phyloP scores from a whole-genome alignment of 2,329 filamentous ascomycete species.

The Calonectria ilicicola region DNA sequence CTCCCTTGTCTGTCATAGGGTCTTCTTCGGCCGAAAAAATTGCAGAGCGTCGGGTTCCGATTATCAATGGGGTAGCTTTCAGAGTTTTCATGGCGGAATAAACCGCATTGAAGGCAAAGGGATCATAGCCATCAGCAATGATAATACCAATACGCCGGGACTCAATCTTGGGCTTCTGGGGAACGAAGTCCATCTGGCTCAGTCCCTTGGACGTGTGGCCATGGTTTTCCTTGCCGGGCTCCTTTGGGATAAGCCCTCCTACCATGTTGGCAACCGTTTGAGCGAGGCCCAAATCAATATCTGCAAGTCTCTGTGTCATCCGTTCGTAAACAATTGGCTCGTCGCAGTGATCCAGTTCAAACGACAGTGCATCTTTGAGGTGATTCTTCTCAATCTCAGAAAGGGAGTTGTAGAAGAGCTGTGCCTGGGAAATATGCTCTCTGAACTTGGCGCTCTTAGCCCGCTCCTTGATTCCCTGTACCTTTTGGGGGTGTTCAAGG shows the following conservation, averaged over 20 bases:
- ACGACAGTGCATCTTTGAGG: conserved; percentile 77
- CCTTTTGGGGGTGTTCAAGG: conserved; percentile 71
- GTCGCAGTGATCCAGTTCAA: conserved; percentile 86
- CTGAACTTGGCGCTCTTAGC: conserved; percentile 79
- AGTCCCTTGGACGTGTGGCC: conserved; percentile 76
- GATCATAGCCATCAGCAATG: conserved; percentile 82
- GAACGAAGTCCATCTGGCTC: conserved; percentile 76
- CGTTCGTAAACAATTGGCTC: conserved; percentile 81
- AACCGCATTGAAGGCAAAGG: conserved; percentile 72
- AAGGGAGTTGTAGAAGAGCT: conserved; percentile 86
- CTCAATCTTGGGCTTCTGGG: conserved; percentile 73
- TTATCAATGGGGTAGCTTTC: conserved; percentile 77
- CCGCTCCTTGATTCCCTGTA: conserved; percentile 78
- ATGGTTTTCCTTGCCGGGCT: conserved; percentile 68
- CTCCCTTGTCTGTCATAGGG: conserved; percentile 62
- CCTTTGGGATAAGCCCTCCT: conserved; percentile 70
- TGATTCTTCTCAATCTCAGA: conserved; percentile 77
- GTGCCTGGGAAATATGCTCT: conserved; percentile 82
- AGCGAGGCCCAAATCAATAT: conserved; percentile 79
- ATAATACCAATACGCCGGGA: conserved; percentile 79
- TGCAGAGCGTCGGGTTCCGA: conserved; percentile 74
- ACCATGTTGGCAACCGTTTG: conserved; percentile 77
- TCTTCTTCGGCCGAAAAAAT: conserved; percentile 73
- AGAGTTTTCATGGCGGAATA: conserved; percentile 72
- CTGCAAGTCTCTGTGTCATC: conserved; percentile 74